Percentiles rank a stretch among this genome's conserved stretches.
These are phyloP conservation scores for Chenopodium berlandieri DNA, from an alignment of 148 eudicot species.

Conservation along the genomic window DNA sequence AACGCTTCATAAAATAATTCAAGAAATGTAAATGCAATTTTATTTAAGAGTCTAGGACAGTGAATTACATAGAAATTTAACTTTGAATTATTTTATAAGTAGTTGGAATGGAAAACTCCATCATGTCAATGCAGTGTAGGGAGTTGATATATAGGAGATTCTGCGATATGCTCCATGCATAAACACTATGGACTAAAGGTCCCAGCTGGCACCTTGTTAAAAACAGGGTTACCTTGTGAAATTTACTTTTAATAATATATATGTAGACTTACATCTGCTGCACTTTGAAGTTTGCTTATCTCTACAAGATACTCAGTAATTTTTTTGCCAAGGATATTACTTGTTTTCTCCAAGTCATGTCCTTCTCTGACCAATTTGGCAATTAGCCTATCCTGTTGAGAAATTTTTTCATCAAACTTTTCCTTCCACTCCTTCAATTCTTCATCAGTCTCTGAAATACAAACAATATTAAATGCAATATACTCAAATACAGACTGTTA, in stretches of 20 bases:
- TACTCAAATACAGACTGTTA: neutral
- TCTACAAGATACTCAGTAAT: slow-evolving; percentile 38
- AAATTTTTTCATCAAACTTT: slow-evolving; percentile 63
- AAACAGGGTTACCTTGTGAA: neutral
- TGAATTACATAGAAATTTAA: neutral
- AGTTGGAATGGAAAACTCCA: neutral
- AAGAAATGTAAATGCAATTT: neutral
- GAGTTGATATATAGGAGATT: neutral
- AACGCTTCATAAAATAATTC: neutral
- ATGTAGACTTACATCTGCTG: slow-evolving; percentile 53
- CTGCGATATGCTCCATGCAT: neutral
- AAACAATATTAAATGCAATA: slow-evolving; percentile 4
- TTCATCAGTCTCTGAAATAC: slow-evolving; percentile 72
- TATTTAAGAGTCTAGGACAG: neutral
- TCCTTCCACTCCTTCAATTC: slow-evolving; percentile 76
- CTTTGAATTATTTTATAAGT: neutral
- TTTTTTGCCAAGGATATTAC: slow-evolving; percentile 25
- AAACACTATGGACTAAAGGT: neutral
- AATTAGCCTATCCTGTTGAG: slow-evolving; percentile 42
- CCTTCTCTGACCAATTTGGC: slow-evolving; percentile 66
- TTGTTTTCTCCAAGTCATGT: slow-evolving; percentile 44
- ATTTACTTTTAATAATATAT: neutral
- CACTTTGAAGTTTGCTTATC: slow-evolving; percentile 73
- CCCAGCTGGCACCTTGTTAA: neutral
- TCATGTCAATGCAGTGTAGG: neutral